phyloP scores from a whole-genome alignment of 2,329 filamentous ascomycete species.

The Colletotrichum godetiae region DNA sequence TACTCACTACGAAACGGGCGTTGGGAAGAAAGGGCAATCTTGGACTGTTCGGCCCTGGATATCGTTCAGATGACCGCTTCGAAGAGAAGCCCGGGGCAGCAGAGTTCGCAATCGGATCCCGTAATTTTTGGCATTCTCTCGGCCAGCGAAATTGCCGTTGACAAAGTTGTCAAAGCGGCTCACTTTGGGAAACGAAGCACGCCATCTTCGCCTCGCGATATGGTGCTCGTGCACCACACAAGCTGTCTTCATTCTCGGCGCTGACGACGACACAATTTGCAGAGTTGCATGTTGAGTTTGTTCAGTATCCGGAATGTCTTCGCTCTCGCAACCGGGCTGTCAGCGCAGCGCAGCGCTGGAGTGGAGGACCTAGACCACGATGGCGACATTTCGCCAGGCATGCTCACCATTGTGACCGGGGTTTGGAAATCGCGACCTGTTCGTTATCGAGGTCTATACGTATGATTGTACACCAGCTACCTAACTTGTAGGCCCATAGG shows the following conservation, averaged over 20 bases:
- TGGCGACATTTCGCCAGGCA: too few relatives aligned
- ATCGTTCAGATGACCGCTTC: neutral
- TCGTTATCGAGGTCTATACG: too few relatives aligned
- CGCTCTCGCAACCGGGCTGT: neutral
- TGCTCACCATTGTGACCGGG: too few relatives aligned
- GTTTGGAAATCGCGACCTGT: too few relatives aligned
- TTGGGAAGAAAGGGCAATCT: neutral
- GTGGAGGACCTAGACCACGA: too few relatives aligned
- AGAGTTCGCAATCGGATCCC: neutral
- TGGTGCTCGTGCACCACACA: neutral
- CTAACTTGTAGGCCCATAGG: too few relatives aligned
- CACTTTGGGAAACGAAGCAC: neutral
- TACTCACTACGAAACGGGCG: neutral
- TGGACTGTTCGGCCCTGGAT: neutral
- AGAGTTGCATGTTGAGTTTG: neutral
- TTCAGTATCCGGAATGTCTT: neutral
- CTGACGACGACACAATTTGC: neutral
- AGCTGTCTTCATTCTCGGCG: neutral
- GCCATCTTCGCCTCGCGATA: neutral
- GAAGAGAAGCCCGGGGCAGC: neutral
- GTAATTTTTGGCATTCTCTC: neutral
- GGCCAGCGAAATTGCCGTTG: neutral
- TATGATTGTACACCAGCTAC: too few relatives aligned
- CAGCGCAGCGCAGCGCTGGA: too few relatives aligned
- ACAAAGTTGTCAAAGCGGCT: neutral